A percentile compares a stretch with the other conserved stretches of the same genome.
Conservation (phyloP, 2,329 filamentous ascomycete genomes). For the Chaetomium olivaceum region DNA sequence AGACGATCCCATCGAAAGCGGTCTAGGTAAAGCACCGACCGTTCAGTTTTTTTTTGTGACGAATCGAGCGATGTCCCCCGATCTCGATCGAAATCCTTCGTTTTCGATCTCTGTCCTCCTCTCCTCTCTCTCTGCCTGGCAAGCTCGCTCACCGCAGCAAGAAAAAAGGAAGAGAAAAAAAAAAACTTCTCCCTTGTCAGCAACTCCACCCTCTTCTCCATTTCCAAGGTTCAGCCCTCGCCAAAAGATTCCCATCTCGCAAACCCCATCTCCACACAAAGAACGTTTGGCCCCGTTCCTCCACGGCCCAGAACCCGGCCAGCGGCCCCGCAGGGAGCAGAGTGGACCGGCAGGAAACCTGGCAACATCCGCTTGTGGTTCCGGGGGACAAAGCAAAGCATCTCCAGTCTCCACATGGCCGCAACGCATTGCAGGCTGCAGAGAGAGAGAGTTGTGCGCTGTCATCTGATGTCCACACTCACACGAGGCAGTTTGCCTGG, state of each 20-base stretch:
- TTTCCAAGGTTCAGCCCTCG: slow-evolving; percentile 3
- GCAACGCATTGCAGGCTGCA: not conserved
- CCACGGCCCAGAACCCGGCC: slow-evolving; percentile 3
- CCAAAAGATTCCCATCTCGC: slow-evolving; percentile 5
- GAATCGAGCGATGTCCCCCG: not conserved
- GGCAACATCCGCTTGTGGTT: not conserved
- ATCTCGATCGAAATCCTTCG: not conserved
- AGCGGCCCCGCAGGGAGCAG: not conserved
- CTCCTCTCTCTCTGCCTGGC: not conserved
- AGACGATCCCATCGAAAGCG: not conserved
- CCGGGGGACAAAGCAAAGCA: slow-evolving; percentile 6
- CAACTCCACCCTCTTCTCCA: not conserved
- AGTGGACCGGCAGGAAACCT: not conserved
- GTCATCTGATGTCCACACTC: not conserved
- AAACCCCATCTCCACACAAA: slow-evolving; percentile 12
- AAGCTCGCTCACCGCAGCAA: not conserved
- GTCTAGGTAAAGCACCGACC: not conserved
- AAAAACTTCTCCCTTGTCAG: slow-evolving; percentile 1
- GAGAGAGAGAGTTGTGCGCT: not conserved
- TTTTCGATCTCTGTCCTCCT: no score
- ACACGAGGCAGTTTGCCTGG: not conserved
- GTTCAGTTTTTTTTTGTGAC: not conserved
- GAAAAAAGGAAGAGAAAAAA: not conserved
- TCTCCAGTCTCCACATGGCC: not conserved
- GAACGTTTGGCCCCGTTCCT: not conserved